Evolutionary conservation across 805 yeast genomes (phyloP).

Genomic region (Saccharomycopsis sp.): DNA sequence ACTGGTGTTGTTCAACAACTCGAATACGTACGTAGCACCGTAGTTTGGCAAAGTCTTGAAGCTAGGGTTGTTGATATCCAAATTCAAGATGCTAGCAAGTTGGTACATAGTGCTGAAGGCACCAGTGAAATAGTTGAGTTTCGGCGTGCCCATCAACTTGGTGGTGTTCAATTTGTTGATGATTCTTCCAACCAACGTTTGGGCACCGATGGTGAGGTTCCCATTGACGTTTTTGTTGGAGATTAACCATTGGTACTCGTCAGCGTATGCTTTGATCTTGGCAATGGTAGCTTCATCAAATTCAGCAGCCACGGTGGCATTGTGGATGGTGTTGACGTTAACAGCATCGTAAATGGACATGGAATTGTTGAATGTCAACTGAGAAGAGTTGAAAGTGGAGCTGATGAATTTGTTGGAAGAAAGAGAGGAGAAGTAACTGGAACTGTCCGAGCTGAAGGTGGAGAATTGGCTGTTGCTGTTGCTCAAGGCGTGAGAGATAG

Average conservation of each 20-base stretch:
- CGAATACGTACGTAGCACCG: constrained; percentile 41
- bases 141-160: constrained; percentile 30
- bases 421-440: constrained; percentile 23
- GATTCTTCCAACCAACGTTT: constrained; percentile 33
- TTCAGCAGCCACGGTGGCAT: constrained; percentile 30
- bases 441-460: neutral
- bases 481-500: constrained; percentile 28
- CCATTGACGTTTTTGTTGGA: constrained; percentile 24
- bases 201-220: constrained; percentile 37
- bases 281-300: constrained; percentile 30
- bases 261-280: constrained; percentile 33
- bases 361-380: constrained; percentile 35
- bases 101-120: constrained; percentile 40
- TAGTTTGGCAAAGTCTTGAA: constrained; percentile 44
- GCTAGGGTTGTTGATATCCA: constrained; percentile 27
- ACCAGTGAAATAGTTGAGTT: constrained; percentile 38
- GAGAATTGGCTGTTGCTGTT: constrained; percentile 22
- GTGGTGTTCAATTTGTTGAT: constrained; percentile 33
- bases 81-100: constrained; percentile 31
- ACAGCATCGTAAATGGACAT: constrained; percentile 37
- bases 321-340: constrained; percentile 36
- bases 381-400: constrained; percentile 23
- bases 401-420: constrained; percentile 24
- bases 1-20: constrained; percentile 29
- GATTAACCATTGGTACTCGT: constrained; percentile 34